phyloP scores from a whole-genome alignment of 108 stramenopile genomes.

The Ochromonas danica region DNA sequence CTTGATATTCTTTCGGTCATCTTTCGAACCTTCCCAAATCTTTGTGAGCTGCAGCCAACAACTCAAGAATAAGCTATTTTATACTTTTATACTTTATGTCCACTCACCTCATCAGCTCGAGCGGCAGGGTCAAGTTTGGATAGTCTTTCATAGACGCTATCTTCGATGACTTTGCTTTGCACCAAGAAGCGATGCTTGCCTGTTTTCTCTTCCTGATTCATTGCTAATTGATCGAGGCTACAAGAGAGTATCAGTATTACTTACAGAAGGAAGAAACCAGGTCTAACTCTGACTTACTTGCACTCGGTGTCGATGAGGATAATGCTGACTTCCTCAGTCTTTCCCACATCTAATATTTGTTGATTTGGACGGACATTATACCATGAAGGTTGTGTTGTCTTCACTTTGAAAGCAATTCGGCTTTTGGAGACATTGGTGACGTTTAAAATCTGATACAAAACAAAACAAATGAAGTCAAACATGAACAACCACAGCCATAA shows the following conservation, averaged over 20 bases:
- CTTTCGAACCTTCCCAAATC: constrained; percentile 27
- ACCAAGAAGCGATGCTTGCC: constrained; percentile 27
- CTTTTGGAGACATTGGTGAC: background rate
- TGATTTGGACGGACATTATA: constrained; percentile 29
- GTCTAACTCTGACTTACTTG: no score
- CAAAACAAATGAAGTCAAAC: background rate
- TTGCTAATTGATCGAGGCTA: background rate
- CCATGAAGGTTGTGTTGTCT: constrained; percentile 29
- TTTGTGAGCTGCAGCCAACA: background rate
- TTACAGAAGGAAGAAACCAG: no score
- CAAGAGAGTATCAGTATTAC: no score
- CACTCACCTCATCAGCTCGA: background rate
- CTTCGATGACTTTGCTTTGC: constrained; percentile 22
- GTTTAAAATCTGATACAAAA: background rate
- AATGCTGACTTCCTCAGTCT: background rate
- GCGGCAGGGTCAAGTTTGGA: background rate
- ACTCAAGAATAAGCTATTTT: background rate
- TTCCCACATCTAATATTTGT: background rate
- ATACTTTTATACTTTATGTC: no score
- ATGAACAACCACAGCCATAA: no score
- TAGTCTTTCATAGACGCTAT: background rate
- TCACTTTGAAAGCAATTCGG: constrained; percentile 17
- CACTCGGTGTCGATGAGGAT: background rate
- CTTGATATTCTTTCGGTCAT: constrained; percentile 25
- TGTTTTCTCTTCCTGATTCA: background rate